phyloP scores from a whole-genome alignment of 2,329 filamentous ascomycete species.

The Neonectria neomacrospora region DNA sequence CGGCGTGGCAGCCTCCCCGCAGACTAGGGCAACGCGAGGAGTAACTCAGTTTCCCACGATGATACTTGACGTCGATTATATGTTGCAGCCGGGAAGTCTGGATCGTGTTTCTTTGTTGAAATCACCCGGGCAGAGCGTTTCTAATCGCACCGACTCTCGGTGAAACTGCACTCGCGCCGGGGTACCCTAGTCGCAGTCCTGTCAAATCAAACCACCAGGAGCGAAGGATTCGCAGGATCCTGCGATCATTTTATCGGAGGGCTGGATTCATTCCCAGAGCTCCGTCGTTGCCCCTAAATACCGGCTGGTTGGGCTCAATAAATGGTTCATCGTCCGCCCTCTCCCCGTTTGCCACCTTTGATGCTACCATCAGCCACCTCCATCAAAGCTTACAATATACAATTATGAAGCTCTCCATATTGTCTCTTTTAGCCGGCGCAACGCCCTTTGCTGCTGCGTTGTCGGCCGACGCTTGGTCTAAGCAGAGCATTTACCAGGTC shows the following conservation, averaged over 20 bases:
- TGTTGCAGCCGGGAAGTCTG: neutral
- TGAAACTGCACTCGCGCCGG: slow-evolving; percentile 7
- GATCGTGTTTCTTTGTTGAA: neutral
- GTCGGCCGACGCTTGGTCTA: slow-evolving; percentile 25
- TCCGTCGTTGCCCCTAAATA: neutral
- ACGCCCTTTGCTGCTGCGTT: slow-evolving; percentile 16
- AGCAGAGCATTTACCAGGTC: slow-evolving; percentile 32
- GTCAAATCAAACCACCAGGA: neutral
- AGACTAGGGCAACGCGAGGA: neutral
- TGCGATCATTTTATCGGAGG: neutral
- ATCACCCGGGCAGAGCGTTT: slow-evolving; percentile 5
- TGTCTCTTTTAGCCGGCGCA: neutral
- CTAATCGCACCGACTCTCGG: slow-evolving; percentile 26
- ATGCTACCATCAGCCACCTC: neutral
- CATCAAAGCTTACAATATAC: no score
- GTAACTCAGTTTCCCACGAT: neutral
- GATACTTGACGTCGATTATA: slow-evolving; percentile 4
- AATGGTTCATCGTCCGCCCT: neutral
- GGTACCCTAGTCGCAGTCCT: slow-evolving; percentile 6
- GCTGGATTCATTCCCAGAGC: neutral
- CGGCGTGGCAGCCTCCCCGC: neutral
- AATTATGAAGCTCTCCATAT: slow-evolving; percentile 24
- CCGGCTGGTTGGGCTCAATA: neutral
- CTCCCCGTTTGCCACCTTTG: no score
- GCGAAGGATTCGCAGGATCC: slow-evolving; percentile 18